Evolutionary conservation across 1,284 basidiomycete species (phyloP).

Genomic region (Trametes pubescens): DNA sequence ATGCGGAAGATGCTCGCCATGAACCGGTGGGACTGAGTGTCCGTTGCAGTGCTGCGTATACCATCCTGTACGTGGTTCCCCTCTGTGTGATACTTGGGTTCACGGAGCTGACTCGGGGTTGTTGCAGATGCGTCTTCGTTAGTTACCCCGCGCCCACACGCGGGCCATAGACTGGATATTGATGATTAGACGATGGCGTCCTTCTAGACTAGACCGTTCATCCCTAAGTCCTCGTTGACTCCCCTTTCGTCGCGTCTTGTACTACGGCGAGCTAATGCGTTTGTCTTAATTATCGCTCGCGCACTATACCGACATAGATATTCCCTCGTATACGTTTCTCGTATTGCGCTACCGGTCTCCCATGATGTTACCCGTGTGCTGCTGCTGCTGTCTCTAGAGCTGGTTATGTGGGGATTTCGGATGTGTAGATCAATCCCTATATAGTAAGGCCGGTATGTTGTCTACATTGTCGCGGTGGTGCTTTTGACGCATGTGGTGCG

Average conservation of each 20-base stretch:
- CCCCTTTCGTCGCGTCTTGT: background rate
- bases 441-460: no score
- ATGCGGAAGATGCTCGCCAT: slow-evolving; percentile 21
- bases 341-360: no score
- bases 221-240: background rate
- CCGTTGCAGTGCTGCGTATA: background rate
- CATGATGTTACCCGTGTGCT: no score
- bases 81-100: background rate
- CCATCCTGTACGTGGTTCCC: background rate
- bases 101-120: background rate
- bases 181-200: slow-evolving; percentile 5
- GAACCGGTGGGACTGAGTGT: slow-evolving; percentile 30
- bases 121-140: background rate
- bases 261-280: background rate
- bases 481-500: no score
- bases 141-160: background rate
- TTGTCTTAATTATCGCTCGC: background rate
- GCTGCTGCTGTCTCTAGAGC: no score
- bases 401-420: no score
- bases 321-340: no score
- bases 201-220: slow-evolving; percentile 14
- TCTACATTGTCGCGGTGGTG: no score
- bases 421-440: no score
- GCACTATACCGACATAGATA: background rate
- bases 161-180: slow-evolving; percentile 15